Evolutionary conservation across 495 filamentous ascomycete species (phyloP), one percentile per base, ranked within the genome.

Genomic region (Hyaloscypha bicolor): DNA sequence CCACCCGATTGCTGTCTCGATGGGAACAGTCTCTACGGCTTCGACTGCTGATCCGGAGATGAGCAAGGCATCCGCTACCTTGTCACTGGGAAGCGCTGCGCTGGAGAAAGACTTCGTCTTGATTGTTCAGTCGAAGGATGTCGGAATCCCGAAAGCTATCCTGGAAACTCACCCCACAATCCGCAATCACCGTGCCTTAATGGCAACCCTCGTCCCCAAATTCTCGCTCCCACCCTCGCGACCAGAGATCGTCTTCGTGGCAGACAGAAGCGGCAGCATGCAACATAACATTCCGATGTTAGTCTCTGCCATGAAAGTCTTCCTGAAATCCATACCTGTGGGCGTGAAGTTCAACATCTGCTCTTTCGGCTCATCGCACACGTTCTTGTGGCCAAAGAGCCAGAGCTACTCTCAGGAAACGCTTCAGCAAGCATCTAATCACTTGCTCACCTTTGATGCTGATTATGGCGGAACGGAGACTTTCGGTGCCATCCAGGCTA

Each of bases 291-390:
- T 90, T 2, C 42, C 69, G 1, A 84, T 85, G 19, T 75, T 91
- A 31, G 72, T 81, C 19, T 77, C 81, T 8, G 90, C 89, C 3
- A 78, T 93, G 31, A 79, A 79, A 2, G 75, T 91, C n/a, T 90
- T 93, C 68, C 78, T 93, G 37, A 91, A 90, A 69, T 90, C 87
- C 0, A 75, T 93, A 19, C 90, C 90, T 2, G 67, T 86, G 1
- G 88, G 88, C 0, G 77, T 87, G 60, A 86, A 83, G 71, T 93
- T 93, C 79, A 92, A 93, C 74, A 91, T 93, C 65, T 89, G 86
- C 75, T 90, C 86, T 1, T 93, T 93, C 67, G 90, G 90, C 11
- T 77, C 62, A 25, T 16, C 21, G 0, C 69, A 83, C 68, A 72
- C 75, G 0, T 87, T 89, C 64, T 78, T 93, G 14, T 93, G 90